phyloP scores from a whole-genome alignment of 1,284 basidiomycete genomes.

The Irpex lacteus region DNA sequence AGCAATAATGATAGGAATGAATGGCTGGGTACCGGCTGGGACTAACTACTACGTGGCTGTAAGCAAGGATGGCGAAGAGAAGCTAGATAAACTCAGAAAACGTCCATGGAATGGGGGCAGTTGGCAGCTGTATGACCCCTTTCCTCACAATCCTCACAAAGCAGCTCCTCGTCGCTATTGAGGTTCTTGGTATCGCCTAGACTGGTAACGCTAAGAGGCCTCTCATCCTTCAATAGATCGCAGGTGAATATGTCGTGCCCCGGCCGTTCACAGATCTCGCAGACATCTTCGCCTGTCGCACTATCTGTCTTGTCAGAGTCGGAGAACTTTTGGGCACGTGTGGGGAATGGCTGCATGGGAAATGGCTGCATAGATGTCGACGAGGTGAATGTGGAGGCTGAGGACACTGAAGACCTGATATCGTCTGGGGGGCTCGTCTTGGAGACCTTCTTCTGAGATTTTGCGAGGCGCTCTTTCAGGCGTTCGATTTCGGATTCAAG shows the following conservation, averaged over 20 bases:
- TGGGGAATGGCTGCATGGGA: conserved; percentile 1
- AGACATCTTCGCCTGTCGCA: conserved; percentile 40
- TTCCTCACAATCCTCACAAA: conserved; percentile 77
- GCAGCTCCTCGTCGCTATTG: conserved; percentile 34
- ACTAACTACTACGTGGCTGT: not conserved
- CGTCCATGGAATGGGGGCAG: conserved; percentile 78
- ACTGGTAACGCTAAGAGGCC: conserved; percentile 13
- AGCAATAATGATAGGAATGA: conserved; percentile 3
- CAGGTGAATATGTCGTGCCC: conserved; percentile 85
- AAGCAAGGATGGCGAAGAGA: not conserved
- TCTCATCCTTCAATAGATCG: conserved; percentile 52
- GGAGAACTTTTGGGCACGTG: conserved; percentile 11
- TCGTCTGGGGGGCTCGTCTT: conserved; percentile 39
- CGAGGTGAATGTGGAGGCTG: conserved; percentile 5
- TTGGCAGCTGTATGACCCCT: conserved; percentile 67
- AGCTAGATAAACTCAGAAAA: conserved; percentile 49
- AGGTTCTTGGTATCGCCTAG: conserved; percentile 10
- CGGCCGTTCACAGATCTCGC: conserved; percentile 81
- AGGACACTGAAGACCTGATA: conserved; percentile 13
- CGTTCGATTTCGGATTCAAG: conserved; percentile 83
- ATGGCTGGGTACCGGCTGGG: conserved; percentile 5
- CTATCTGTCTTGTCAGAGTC: conserved; percentile 6
- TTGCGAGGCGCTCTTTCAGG: conserved; percentile 65
- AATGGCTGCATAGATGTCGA: not conserved
- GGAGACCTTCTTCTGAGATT: conserved; percentile 54